Conservation (phyloP, 73 alveolate species). For the Effrenium voratum region DNA sequence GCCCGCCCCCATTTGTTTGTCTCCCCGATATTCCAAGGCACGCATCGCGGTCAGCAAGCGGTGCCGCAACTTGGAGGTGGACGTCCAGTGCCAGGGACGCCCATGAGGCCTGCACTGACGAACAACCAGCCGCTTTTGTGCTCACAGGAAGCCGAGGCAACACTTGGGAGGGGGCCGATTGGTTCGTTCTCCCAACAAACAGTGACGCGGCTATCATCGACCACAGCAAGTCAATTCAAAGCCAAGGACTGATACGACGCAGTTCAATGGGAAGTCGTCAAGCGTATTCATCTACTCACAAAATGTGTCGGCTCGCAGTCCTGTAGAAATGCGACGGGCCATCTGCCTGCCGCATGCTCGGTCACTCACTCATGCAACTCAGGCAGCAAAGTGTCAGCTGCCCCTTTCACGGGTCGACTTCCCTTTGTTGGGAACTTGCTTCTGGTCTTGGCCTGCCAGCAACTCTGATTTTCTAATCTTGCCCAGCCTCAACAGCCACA, state of each 20-base stretch:
- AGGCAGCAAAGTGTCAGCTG: background rate
- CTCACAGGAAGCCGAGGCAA: background rate
- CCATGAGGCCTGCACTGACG: conserved; percentile 92
- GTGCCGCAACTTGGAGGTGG: conserved; percentile 88
- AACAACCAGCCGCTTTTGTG: background rate
- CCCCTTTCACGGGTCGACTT: too few relatives aligned
- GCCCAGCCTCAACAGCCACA: conserved; percentile 81
- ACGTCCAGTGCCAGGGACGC: conserved; percentile 85
- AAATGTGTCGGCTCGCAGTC: background rate
- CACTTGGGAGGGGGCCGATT: background rate
- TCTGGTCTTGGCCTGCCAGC: background rate
- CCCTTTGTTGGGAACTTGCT: background rate
- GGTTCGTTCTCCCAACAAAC: background rate
- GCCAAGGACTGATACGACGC: too few relatives aligned
- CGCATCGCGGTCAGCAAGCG: conserved; percentile 86
- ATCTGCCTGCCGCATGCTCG: conserved; percentile 31
- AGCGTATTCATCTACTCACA: background rate
- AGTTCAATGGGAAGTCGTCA: background rate
- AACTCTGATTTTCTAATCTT: background rate
- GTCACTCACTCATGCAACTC: background rate
- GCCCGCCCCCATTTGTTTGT: too few relatives aligned
- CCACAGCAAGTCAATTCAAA: background rate
- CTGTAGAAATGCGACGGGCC: conserved; percentile 89
- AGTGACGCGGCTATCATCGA: background rate
- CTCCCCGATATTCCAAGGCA: too few relatives aligned